phyloP scores from a whole-genome alignment of 2,329 filamentous ascomycete species.

The Botrytis paeoniae region DNA sequence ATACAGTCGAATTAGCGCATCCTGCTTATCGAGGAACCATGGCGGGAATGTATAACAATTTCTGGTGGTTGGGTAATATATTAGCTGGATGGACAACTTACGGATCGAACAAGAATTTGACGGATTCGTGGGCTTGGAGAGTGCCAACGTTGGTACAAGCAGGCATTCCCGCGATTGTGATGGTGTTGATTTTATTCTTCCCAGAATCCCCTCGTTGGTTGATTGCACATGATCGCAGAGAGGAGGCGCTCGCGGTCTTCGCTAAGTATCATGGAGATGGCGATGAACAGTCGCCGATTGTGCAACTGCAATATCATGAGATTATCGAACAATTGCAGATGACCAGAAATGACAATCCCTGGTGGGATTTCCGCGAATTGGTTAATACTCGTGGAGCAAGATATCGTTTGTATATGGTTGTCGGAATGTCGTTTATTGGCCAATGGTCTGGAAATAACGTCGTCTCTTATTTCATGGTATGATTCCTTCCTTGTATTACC shows the following conservation, averaged over 20 bases:
- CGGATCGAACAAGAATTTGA: not conserved
- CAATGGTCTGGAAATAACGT: conserved; percentile 48
- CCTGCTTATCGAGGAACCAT: not conserved
- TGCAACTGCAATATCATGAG: conserved; percentile 56
- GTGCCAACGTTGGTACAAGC: conserved; percentile 55
- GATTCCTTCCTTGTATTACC: not conserved
- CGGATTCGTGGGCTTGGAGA: conserved; percentile 49
- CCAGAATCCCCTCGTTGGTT: conserved; percentile 37
- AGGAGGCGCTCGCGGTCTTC: conserved; percentile 54
- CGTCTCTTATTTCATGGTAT: conserved; percentile 40
- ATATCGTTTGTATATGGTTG: conserved; percentile 50
- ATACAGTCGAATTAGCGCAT: not conserved
- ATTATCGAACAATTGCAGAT: conserved; percentile 50
- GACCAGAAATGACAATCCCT: conserved; percentile 53
- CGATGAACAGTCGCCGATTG: conserved; percentile 49
- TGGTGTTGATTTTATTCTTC: conserved; percentile 46
- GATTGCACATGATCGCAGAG: conserved; percentile 53
- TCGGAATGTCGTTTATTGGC: conserved; percentile 52
- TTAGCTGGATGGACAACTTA: not conserved
- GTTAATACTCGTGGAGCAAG: conserved; percentile 47
- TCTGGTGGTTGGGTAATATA: conserved; percentile 5
- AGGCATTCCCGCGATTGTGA: conserved; percentile 46
- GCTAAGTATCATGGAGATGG: conserved; percentile 58
- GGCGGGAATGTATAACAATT: not conserved
- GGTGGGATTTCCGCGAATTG: conserved; percentile 58